Conservation (phyloP, 2,329 filamentous ascomycete genomes). For the Fusarium brevicatenulatum region DNA sequence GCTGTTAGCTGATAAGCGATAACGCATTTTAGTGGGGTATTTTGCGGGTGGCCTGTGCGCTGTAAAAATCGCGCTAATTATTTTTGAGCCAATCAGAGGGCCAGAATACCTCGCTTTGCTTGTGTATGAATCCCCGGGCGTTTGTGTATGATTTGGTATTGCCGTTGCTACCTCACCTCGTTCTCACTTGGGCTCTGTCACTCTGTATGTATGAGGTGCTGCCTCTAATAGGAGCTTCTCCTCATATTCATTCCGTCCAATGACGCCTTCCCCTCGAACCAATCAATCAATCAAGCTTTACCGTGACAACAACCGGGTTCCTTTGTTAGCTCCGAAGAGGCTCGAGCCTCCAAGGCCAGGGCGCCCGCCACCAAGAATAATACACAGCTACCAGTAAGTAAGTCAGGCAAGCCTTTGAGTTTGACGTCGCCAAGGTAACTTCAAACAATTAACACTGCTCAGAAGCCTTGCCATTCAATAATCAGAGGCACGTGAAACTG, state of each 20-base stretch:
- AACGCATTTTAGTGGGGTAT: no score
- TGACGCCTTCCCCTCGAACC: slow-evolving; percentile 20
- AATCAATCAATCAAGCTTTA: slow-evolving; percentile 4
- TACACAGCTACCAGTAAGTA: neutral
- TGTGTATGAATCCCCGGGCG: no score
- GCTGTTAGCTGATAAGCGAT: no score
- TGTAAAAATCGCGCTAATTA: no score
- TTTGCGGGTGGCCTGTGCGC: no score
- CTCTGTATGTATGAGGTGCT: neutral
- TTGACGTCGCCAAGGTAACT: neutral
- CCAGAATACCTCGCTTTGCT: no score
- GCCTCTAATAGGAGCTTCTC: neutral
- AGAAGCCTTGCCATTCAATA: neutral
- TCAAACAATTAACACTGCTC: neutral
- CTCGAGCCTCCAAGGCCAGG: neutral
- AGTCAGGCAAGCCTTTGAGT: neutral
- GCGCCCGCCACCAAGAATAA: neutral
- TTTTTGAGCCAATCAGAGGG: no score
- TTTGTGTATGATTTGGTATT: no score
- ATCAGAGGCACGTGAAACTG: neutral
- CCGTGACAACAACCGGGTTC: neutral
- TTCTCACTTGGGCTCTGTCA: neutral
- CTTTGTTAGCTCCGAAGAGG: slow-evolving; percentile 1
- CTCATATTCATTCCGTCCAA: slow-evolving; percentile 16
- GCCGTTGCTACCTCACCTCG: neutral